These are phyloP conservation scores for Lasiodiplodia sp. DNA, from an alignment of 2,329 filamentous ascomycete genomes.

Conservation along the genomic window DNA sequence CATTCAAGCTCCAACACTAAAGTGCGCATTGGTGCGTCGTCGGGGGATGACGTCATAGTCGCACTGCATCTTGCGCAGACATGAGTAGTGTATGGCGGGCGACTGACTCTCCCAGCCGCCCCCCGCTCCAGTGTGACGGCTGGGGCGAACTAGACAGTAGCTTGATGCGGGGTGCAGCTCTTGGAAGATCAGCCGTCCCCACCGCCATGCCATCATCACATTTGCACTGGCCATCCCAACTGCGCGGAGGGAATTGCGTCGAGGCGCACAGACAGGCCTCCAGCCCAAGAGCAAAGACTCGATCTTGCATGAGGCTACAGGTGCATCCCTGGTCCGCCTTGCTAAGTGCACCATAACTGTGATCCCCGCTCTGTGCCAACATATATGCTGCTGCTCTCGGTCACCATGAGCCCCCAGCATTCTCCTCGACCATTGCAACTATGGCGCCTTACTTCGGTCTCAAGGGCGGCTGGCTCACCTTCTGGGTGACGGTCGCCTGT, in stretches of 20 bases:
- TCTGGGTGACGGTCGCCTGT: slow-evolving; percentile 62
- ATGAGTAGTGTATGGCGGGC: neutral
- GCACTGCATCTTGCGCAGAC: neutral
- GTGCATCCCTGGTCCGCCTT: neutral
- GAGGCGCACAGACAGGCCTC: neutral
- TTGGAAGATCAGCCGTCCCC: slow-evolving; percentile 8
- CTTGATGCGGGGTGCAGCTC: slow-evolving; percentile 22
- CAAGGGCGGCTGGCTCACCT: slow-evolving; percentile 63
- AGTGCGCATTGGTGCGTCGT: neutral
- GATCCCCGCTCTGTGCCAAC: slow-evolving; percentile 8
- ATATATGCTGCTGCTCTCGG: slow-evolving; percentile 1
- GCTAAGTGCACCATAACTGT: slow-evolving; percentile 9
- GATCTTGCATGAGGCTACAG: slow-evolving; percentile 5
- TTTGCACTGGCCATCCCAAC: slow-evolving; percentile 5
- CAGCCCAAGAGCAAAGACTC: slow-evolving; percentile 1
- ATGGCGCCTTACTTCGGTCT: slow-evolving; percentile 58
- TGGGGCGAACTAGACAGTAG: slow-evolving; percentile 4
- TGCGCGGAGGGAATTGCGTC: slow-evolving; percentile 4
- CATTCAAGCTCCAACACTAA: neutral
- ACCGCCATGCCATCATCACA: slow-evolving; percentile 12
- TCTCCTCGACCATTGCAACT: slow-evolving; percentile 1
- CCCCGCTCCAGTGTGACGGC: slow-evolving; percentile 1
- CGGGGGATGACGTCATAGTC: slow-evolving; percentile 4
- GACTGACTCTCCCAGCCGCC: neutral
- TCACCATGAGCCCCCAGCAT: neutral